Evolutionary conservation across 2,329 filamentous ascomycete species (phyloP).

Genomic region (Raffaelea arxii): DNA sequence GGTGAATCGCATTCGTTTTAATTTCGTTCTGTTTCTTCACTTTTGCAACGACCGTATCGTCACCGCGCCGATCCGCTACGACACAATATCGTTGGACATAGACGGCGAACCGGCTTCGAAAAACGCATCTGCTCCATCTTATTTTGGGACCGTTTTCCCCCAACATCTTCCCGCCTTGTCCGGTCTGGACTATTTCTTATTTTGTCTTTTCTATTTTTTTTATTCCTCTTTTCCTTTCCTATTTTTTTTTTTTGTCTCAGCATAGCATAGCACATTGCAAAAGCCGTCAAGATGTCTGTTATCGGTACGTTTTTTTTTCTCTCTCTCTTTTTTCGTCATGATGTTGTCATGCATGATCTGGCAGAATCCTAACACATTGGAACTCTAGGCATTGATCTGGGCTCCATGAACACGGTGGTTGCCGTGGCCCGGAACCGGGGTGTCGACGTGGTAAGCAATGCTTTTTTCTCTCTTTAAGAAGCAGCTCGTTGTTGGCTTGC

Average conservation of each 20-base stretch:
- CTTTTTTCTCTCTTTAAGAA: conserved; percentile 10
- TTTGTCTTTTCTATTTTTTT: not conserved
- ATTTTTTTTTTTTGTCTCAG: not conserved
- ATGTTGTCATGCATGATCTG: conserved; percentile 4
- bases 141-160: too few species aligned
- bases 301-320: conserved; percentile 10
- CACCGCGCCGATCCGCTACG: too few species aligned
- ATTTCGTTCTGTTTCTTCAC: too few species aligned
- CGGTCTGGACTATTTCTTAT: too few species aligned
- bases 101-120: too few species aligned
- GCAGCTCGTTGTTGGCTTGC: too few species aligned
- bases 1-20: too few species aligned
- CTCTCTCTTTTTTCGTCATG: not conserved
- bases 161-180: too few species aligned
- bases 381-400: conserved; percentile 82
- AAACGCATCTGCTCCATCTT: too few species aligned
- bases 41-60: too few species aligned
- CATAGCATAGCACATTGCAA: not conserved
- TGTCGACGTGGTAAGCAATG: conserved; percentile 92
- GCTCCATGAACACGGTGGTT: conserved; percentile 92
- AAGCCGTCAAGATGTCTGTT: conserved; percentile 14
- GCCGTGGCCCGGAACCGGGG: conserved; percentile 96
- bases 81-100: too few species aligned
- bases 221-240: not conserved
- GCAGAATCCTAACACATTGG: too few species aligned